phyloP scores from a whole-genome alignment of 352 stramenopile genomes.

The Pythium scleroteichum region DNA sequence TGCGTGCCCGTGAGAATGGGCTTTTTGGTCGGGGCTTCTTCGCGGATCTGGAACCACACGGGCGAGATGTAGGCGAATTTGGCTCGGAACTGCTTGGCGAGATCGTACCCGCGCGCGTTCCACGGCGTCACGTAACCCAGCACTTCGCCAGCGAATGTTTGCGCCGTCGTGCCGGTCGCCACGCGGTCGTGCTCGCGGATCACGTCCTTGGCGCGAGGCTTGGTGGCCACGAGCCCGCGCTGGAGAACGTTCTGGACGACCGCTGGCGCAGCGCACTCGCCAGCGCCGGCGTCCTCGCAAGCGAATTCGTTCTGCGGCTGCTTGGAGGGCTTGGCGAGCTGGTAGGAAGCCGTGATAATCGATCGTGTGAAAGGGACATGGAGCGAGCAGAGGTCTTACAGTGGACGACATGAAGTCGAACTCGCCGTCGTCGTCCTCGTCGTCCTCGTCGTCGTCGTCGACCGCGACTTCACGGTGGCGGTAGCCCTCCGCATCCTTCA shows the following conservation, averaged over 20 bases:
- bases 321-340: slow-evolving; percentile 3
- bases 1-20: slow-evolving; percentile 69
- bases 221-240: slow-evolving; percentile 56
- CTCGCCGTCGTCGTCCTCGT: slow-evolving; percentile 33
- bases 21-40: slow-evolving; percentile 39
- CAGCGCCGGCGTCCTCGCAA: slow-evolving; percentile 2
- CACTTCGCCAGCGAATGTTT: slow-evolving; percentile 54
- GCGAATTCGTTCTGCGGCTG: not conserved
- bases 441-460: slow-evolving; percentile 32
- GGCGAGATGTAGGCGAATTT: slow-evolving; percentile 82
- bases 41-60: slow-evolving; percentile 81
- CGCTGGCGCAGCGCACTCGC: slow-evolving; percentile 28
- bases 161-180: slow-evolving; percentile 19
- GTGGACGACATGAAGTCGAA: slow-evolving; percentile 43
- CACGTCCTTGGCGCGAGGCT: slow-evolving; percentile 47
- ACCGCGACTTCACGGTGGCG: slow-evolving; percentile 3
- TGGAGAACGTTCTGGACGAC: slow-evolving; percentile 37
- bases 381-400: slow-evolving; percentile 8
- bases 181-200: slow-evolving; percentile 40
- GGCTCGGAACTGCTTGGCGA: slow-evolving; percentile 60
- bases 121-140: slow-evolving; percentile 82
- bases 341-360: not conserved
- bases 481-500: slow-evolving; percentile 1
- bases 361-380: not conserved
- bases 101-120: slow-evolving; percentile 79